Percentiles rank a stretch among this genome's conserved stretches.
Conservation (phyloP, 208 protist species). For the Leishmania arabica region DNA sequence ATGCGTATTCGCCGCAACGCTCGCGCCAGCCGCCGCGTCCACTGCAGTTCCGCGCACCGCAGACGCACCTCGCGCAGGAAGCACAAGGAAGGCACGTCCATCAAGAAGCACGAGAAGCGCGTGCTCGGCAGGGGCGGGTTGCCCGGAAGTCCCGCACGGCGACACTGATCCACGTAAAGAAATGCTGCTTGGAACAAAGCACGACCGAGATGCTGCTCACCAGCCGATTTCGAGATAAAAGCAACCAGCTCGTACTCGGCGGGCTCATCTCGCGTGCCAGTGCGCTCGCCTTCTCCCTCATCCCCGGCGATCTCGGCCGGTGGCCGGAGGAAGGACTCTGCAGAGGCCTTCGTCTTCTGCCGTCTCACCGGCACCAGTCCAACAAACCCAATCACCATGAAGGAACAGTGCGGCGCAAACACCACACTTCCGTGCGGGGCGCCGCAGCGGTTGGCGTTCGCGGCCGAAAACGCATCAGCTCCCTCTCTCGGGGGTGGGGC, state of each 20-base stretch:
- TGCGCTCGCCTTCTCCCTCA: not conserved
- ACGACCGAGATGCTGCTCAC: conserved; percentile 47
- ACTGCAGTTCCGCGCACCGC: conserved; percentile 17
- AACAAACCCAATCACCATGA: conserved; percentile 27
- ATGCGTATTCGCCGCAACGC: conserved; percentile 9
- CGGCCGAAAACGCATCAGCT: not conserved
- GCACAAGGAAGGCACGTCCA: conserved; percentile 41
- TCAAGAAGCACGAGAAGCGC: conserved; percentile 48
- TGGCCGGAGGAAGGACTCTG: conserved; percentile 3
- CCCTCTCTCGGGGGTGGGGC: conserved; percentile 28
- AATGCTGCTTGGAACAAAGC: conserved; percentile 41
- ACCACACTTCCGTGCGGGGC: conserved; percentile 25
- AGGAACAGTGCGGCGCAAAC: conserved; percentile 8
- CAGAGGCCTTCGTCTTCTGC: not conserved
- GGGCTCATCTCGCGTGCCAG: not conserved
- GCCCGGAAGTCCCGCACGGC: conserved; percentile 19
- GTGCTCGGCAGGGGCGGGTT: conserved; percentile 27
- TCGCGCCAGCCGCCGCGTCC: conserved; percentile 1
- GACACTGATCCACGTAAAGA: conserved; percentile 42
- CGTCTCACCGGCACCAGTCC: conserved; percentile 24
- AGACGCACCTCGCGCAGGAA: conserved; percentile 54
- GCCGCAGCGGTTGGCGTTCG: not conserved
- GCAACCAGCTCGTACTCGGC: conserved; percentile 33
- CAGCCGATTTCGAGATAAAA: conserved; percentile 52
- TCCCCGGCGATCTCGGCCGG: conserved; percentile 10